phyloP scores from a whole-genome alignment of 805 yeast species.

The Lipomyces kockii region DNA sequence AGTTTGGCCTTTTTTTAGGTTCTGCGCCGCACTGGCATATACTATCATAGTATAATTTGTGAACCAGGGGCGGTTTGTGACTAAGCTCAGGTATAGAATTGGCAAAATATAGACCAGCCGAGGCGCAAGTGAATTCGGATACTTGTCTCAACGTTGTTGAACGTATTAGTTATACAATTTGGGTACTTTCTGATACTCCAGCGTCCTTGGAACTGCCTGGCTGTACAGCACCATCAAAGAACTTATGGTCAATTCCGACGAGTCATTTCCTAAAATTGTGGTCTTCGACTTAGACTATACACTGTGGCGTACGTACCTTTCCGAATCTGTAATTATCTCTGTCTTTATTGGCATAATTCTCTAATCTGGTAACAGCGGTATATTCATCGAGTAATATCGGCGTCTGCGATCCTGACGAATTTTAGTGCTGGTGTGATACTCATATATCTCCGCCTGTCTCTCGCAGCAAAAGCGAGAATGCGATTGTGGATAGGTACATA shows the following conservation, averaged over 20 bases:
- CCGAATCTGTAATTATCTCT: not conserved
- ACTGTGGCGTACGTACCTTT: constrained; percentile 62
- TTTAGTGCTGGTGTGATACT: constrained; percentile 74
- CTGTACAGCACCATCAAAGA: not conserved
- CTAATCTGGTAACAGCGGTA: constrained; percentile 24
- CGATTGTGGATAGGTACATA: constrained; percentile 52
- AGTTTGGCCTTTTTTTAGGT: not conserved
- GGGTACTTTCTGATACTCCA: too few relatives aligned
- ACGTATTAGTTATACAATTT: not conserved
- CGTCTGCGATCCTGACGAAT: not conserved
- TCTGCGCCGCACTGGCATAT: not conserved
- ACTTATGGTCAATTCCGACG: not conserved
- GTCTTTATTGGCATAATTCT: not conserved
- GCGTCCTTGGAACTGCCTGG: not conserved
- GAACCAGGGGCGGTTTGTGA: not conserved
- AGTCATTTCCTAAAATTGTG: constrained; percentile 54
- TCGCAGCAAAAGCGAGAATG: constrained; percentile 44
- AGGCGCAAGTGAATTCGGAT: too few relatives aligned
- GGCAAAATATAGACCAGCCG: too few relatives aligned
- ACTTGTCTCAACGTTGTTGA: too few relatives aligned
- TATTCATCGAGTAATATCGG: constrained; percentile 1
- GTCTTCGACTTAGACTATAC: constrained; percentile 81
- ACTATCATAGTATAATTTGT: not conserved
- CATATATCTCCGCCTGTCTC: constrained; percentile 64
- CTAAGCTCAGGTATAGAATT: too few relatives aligned